Conservation (phyloP, 2,329 filamentous ascomycete genomes). For the Thelonectria blattea region DNA sequence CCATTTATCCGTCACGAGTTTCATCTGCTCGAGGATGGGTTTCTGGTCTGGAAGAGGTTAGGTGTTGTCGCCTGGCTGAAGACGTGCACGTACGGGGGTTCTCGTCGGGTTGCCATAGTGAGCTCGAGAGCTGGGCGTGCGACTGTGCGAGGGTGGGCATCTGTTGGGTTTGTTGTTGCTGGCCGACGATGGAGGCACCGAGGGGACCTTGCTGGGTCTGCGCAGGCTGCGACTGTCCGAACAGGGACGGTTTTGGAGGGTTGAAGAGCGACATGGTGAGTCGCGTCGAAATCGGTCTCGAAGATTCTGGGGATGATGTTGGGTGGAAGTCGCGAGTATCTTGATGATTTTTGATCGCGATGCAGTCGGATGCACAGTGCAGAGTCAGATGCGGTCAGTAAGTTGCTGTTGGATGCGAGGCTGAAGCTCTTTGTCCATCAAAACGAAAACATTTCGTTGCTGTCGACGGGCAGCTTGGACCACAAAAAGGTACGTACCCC, state of each 20-base stretch:
- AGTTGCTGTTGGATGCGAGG: constrained; percentile 11
- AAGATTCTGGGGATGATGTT: constrained; percentile 11
- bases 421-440: constrained; percentile 35
- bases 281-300: constrained; percentile 17
- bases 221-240: constrained; percentile 47
- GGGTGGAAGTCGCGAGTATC: background rate
- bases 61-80: background rate
- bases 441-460: constrained; percentile 38
- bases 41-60: constrained; percentile 60
- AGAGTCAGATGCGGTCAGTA: too few species aligned
- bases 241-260: constrained; percentile 45
- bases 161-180: constrained; percentile 50
- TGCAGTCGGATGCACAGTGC: too few species aligned
- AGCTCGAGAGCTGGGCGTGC: constrained; percentile 55
- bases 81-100: constrained; percentile 50
- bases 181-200: constrained; percentile 42
- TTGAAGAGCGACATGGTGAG: constrained; percentile 49
- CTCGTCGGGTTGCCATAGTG: constrained; percentile 60
- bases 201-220: constrained; percentile 43
- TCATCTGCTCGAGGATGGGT: constrained; percentile 76
- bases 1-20: constrained; percentile 75
- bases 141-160: constrained; percentile 52
- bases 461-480: constrained; percentile 10
- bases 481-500: background rate
- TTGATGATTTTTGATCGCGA: background rate